These are phyloP conservation scores for Mycena venus DNA, from an alignment of 768 basidiomycete genomes.

Conservation along the genomic window DNA sequence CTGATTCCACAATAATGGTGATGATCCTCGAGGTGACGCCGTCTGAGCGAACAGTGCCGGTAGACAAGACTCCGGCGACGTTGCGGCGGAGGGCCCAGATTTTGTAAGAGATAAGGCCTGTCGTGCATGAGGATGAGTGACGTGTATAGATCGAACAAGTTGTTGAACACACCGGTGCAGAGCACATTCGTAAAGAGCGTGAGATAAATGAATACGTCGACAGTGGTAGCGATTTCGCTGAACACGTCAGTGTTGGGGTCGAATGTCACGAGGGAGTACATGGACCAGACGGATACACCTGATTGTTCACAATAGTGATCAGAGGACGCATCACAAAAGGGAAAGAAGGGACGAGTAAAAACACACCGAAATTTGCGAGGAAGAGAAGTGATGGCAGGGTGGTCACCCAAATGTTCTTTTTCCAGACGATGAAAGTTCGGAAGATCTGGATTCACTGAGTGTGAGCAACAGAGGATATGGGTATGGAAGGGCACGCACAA, in stretches of 20 bases:
- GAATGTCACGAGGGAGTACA: neutral
- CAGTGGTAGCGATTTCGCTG: neutral
- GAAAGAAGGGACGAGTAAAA: neutral
- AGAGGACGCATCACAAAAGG: too few species aligned
- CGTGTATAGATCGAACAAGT: too few species aligned
- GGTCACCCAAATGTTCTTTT: neutral
- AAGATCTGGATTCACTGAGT: neutral
- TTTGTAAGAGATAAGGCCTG: neutral
- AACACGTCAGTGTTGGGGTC: neutral
- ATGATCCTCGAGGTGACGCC: neutral
- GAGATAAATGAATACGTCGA: neutral
- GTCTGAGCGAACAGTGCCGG: neutral
- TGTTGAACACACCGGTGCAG: neutral
- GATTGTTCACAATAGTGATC: neutral
- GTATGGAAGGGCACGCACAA: neutral
- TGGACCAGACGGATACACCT: neutral
- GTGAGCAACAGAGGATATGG: neutral
- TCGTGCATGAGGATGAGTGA: too few species aligned
- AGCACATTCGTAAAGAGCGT: neutral
- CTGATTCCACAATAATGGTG: neutral
- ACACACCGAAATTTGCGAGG: neutral
- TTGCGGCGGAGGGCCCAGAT: neutral
- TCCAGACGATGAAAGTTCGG: neutral
- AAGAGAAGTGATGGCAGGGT: neutral
- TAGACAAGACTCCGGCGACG: neutral